Conservation (phyloP, 169 alveolate species). For the Cryptosporidium parvum region DNA sequence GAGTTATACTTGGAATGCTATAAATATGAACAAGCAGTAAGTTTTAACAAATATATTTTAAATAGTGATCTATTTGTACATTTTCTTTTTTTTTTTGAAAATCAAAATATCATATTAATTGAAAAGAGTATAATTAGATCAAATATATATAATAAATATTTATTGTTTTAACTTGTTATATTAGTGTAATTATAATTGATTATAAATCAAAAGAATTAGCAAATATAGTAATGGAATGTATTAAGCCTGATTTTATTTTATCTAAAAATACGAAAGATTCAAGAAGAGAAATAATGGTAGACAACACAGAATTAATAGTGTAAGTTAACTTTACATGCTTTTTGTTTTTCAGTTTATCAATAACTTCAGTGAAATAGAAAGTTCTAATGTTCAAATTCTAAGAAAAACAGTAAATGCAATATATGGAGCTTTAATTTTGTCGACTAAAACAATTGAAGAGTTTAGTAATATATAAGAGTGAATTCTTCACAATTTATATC, state of each 20-base stretch:
- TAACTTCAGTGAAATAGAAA: conserved; percentile 24
- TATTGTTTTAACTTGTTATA: neutral
- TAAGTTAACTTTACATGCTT: conserved; percentile 2
- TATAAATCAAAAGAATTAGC: conserved; percentile 21
- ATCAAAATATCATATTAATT: too few species aligned
- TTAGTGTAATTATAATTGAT: conserved; percentile 34
- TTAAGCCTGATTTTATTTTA: conserved; percentile 49
- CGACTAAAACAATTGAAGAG: conserved; percentile 49
- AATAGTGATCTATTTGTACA: neutral
- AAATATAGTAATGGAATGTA: conserved; percentile 41
- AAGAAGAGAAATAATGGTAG: conserved; percentile 12
- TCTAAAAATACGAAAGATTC: neutral
- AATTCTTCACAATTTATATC: neutral
- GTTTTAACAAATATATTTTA: neutral
- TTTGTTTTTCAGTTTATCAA: neutral
- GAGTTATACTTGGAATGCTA: neutral
- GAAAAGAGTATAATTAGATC: neutral
- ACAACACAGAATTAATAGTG: conserved; percentile 17
- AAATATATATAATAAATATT: too few species aligned
- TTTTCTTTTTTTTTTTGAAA: neutral
- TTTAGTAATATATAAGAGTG: neutral
- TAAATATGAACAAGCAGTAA: neutral
- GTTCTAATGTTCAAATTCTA: conserved; percentile 16
- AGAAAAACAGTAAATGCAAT: conserved; percentile 50
- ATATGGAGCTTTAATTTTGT: conserved; percentile 27